Conservation (phyloP, 345 rosid genomes). For the Eucalyptus pauciflora region DNA sequence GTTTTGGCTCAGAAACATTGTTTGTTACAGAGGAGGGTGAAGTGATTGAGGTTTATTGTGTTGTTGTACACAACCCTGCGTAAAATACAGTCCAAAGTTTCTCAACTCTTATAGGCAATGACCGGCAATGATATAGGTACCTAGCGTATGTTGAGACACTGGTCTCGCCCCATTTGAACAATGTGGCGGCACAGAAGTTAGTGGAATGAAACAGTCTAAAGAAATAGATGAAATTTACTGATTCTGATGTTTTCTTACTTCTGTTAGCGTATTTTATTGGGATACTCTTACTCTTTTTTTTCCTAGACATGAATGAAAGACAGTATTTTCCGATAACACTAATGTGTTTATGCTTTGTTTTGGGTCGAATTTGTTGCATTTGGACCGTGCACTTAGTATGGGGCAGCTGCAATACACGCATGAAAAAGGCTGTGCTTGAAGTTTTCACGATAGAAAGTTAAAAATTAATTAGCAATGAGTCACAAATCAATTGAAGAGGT, state of each 20-base stretch:
- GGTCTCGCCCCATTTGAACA: not conserved
- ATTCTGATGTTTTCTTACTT: not conserved
- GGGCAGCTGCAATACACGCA: not conserved
- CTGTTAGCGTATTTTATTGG: not conserved
- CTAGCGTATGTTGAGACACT: not conserved
- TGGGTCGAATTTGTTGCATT: not conserved
- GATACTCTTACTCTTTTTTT: not conserved
- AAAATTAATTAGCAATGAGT: not conserved
- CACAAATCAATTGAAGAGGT: not conserved
- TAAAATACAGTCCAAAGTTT: not conserved
- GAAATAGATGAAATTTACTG: not conserved
- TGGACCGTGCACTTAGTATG: not conserved
- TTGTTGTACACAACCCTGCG: not conserved
- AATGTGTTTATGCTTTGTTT: not conserved
- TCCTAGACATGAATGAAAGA: not conserved
- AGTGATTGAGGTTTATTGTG: not conserved
- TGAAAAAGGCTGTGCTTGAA: not conserved
- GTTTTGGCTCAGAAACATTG: not conserved
- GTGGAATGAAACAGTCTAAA: not conserved
- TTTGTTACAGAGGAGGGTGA: not conserved
- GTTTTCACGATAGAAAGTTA: not conserved
- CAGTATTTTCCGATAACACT: not conserved
- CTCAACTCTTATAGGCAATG: not conserved
- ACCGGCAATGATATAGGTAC: not conserved
- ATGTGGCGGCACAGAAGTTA: not conserved